Base-by-base conservation (phyloP, 495 filamentous ascomycete genomes). In the Neurospora hispaniola region DNA sequence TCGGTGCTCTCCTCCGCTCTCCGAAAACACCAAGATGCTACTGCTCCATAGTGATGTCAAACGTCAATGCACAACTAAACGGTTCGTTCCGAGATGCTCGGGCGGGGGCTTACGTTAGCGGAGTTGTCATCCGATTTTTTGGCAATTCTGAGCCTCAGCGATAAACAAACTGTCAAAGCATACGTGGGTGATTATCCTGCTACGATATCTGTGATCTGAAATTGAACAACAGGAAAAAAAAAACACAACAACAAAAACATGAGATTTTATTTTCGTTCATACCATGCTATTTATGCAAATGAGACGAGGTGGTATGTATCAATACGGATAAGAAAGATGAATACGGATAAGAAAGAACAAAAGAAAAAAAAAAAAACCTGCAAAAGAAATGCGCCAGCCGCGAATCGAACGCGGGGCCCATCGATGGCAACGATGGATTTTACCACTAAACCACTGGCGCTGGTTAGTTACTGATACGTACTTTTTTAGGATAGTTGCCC, bases 341-440 rank as follows among this genome's bases (percentile, higher is more conserved):
- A 38, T 38, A 6, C 0, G 4, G 35, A 38, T 5, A 38, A 5
- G 4, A 38, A 6, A 31, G 27, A 31, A 31, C 1, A 31, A 31
- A 31, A 31, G 1, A 31, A 31, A 38, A 38, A 38, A 40, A 3
- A 59, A 59, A 31, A 27, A 27, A 59, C 14, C 0, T 59, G 20
- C 0, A 75, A 72, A 75, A 74, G 71, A 75, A 75, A 78, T 82
- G 82, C 82, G 79, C 80, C 79, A 82, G 81, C 82, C 82, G 82
- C 79, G 82, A 84, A 84, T 84, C 82, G 83, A 84, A 84, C 83
- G 78, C 83, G 83, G 83, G 83, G 83, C 83, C 81, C 82, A 84
- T 84, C 82, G 82, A 84, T 84, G 82, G 82, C 82, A 84, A 84
- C 83, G 83, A 84, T 84, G 83, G 81, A 84, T 84, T 84, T 84